Base-by-base conservation (phyloP, 768 basidiomycete species). In the Tylopilus vinaceipallidus region DNA sequence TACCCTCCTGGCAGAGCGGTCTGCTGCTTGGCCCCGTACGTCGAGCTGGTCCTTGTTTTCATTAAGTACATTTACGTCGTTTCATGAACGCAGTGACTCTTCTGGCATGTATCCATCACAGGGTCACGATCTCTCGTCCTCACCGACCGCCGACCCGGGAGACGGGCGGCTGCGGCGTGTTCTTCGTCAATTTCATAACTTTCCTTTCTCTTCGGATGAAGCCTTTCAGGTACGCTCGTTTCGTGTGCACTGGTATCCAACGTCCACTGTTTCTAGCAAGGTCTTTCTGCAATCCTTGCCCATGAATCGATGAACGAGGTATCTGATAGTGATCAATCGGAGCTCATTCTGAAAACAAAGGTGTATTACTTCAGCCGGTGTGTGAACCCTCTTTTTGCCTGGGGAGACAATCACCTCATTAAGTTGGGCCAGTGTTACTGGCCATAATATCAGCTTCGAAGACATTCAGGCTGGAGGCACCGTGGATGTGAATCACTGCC, bases 301-400 rank as follows among this genome's bases (percentile, higher is more conserved):
- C 75, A 71, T 13, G 72, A 72, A 30, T 36, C 74, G 3, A 53
- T 76, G 29, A 60, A 70, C 9, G 53, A 59, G 62, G 59, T 64
- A 26, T 49, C 74, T 1, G 63, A 71, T 8, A 73, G 72, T 17
- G 71, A 76, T 29, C 67, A 59, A 47, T 75, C 77, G 13, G 76
- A 81, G 22, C 67, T 80, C 26, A 50, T 83, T 29, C 73, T 78
- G 10, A 75, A 75, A 33, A 79, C 80, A 2, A 73, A 79, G 16
- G 74, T 88, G 1, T 90, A 86, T 62, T 90, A 87, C 68, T 90
- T 88, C 66, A 89, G 87, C 67, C 71, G 71, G 82, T 80, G 49
- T 47, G 69, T 45, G 45, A 45, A 39, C 50, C 17, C 35, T 40
- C 30, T 14, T 37, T 44, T 43, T 37, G 37, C 17, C 47, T 77